Evolutionary conservation across 257 asterid genomes (phyloP).

Genomic region (Cinchona pubescens): DNA sequence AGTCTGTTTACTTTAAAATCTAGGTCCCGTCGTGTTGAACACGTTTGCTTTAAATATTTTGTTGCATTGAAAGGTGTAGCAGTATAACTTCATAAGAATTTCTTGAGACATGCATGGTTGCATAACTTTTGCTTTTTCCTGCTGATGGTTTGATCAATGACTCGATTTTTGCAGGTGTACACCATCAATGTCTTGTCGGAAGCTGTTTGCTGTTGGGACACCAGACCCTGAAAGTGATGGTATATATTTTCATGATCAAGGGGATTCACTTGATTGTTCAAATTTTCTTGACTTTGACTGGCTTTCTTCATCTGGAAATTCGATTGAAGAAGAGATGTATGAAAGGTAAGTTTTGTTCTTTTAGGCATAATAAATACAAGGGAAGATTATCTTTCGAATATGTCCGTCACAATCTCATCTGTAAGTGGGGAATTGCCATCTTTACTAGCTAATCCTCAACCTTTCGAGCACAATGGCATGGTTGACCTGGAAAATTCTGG

Average conservation of each 20-base stretch:
- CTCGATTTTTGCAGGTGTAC: constrained; percentile 48
- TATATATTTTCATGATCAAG: constrained; percentile 36
- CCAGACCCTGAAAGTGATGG: constrained; percentile 47
- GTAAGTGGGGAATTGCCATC: not conserved
- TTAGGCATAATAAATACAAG: not conserved
- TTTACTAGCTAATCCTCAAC: not conserved
- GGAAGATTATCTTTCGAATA: not conserved
- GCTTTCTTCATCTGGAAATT: constrained; percentile 89
- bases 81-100: not conserved
- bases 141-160: not conserved
- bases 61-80: not conserved
- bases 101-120: not conserved
- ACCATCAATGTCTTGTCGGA: constrained; percentile 54
- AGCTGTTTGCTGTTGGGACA: constrained; percentile 45
- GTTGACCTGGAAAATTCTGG: not conserved
- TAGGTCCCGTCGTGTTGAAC: not conserved
- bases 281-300: constrained; percentile 75
- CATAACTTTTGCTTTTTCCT: not conserved
- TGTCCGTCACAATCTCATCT: not conserved
- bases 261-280: constrained; percentile 56
- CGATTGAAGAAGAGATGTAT: constrained; percentile 78
- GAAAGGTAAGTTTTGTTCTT: constrained; percentile 51
- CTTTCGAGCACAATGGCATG: not conserved
- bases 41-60: not conserved
- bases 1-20: not conserved